phyloP scores from a whole-genome alignment of 345 rosid genomes.

The Euphorbia tirucalli region DNA sequence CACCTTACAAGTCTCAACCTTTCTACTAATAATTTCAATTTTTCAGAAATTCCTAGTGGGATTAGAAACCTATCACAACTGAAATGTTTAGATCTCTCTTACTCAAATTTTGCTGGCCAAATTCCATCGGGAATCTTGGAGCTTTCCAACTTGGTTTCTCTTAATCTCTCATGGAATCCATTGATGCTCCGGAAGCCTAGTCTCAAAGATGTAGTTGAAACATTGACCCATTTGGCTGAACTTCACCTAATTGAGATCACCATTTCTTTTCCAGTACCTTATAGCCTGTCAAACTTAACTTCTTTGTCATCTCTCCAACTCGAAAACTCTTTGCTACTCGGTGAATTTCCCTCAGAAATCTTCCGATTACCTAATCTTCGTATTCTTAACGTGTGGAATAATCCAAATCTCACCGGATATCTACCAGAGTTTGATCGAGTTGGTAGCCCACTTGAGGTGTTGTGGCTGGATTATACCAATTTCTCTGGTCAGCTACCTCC shows the following conservation, averaged over 20 bases:
- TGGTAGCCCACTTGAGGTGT: background rate
- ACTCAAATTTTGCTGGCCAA: background rate
- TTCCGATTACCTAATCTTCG: background rate
- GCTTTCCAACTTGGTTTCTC: background rate
- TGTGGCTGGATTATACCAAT: background rate
- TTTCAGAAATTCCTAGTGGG: conserved; percentile 9
- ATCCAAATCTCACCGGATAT: background rate
- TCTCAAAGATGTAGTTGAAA: background rate
- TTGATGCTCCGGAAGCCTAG: background rate
- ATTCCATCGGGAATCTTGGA: background rate
- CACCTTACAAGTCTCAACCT: conserved; percentile 26
- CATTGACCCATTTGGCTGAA: background rate
- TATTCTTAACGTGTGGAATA: background rate
- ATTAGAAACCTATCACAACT: background rate
- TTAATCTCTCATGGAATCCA: background rate
- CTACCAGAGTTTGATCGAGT: conserved; percentile 16
- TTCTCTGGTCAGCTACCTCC: background rate
- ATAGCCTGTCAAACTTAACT: background rate
- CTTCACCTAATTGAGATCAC: background rate
- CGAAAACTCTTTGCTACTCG: background rate
- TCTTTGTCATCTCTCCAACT: background rate
- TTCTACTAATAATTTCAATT: background rate
- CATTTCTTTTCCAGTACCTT: background rate
- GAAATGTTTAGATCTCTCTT: background rate
- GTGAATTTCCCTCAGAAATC: background rate